Evolutionary conservation across 768 basidiomycete species (phyloP).

Genomic region (Leccinum subgranulosum): DNA sequence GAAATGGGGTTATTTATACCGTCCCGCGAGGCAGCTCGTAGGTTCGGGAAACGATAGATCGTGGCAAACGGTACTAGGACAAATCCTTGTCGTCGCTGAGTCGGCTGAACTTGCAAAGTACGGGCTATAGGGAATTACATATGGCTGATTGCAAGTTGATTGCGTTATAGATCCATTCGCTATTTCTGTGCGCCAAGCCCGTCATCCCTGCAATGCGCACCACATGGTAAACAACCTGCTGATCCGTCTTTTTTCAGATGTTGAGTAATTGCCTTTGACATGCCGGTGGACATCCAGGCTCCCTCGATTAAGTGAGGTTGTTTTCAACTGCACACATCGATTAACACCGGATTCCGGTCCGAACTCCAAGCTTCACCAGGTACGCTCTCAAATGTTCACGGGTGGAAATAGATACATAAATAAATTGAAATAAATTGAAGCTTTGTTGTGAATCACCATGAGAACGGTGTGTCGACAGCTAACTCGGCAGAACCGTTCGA

Average conservation of each 20-base stretch:
- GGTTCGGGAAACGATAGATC: not conserved
- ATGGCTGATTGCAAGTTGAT: not conserved
- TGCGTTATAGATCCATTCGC: not conserved
- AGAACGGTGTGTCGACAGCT: conserved; percentile 1
- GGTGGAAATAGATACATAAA: not conserved
- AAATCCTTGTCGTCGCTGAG: not conserved
- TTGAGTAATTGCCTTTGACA: not conserved
- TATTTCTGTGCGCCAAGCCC: not conserved
- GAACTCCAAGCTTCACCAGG: not conserved
- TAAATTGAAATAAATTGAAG: not conserved
- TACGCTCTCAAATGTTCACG: not conserved
- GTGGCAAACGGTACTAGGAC: not conserved
- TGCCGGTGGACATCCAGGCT: not conserved
- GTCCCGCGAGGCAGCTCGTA: not conserved
- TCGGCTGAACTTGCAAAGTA: not conserved
- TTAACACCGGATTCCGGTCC: not conserved
- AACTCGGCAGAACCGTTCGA: conserved; percentile 1
- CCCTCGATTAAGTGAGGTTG: not conserved
- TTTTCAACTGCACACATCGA: not conserved
- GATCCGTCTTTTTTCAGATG: not conserved
- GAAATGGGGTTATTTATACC: not conserved
- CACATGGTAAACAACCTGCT: not conserved
- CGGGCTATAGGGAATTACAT: not conserved
- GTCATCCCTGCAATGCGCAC: not conserved
- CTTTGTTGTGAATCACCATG: conserved; percentile 1